phyloP scores from a whole-genome alignment of 345 rosid species.

The Abelmoschus esculentus region DNA sequence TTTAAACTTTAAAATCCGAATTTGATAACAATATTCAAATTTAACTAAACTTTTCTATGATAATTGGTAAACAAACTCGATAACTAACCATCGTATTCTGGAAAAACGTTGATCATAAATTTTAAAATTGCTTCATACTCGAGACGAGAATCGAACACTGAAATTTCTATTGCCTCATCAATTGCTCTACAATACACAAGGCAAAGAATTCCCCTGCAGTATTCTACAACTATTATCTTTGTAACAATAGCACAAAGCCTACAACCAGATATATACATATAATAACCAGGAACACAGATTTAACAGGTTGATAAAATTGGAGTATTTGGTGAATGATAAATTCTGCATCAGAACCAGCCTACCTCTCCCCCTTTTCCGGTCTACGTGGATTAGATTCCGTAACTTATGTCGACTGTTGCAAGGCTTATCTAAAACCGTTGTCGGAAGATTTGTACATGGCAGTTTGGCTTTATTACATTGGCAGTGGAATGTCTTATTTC shows the following conservation, averaged over 20 bases:
- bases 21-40: no score
- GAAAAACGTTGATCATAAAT: no score
- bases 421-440: slow-evolving; percentile 31
- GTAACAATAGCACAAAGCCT: background rate
- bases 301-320: slow-evolving; percentile 8
- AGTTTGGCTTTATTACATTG: slow-evolving; percentile 28
- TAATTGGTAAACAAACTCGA: no score
- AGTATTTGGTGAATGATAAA: background rate
- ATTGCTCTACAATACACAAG: slow-evolving; percentile 32
- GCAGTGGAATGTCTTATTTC: slow-evolving; percentile 33
- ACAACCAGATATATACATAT: slow-evolving; percentile 24
- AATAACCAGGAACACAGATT: slow-evolving; percentile 3
- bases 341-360: slow-evolving; percentile 10
- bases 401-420: slow-evolving; percentile 39
- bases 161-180: slow-evolving; percentile 13
- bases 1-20: no score
- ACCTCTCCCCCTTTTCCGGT: slow-evolving; percentile 28
- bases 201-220: slow-evolving; percentile 40
- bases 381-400: slow-evolving; percentile 27
- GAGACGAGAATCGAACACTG: background rate
- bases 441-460: slow-evolving; percentile 38
- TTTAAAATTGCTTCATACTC: no score
- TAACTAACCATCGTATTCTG: no score
- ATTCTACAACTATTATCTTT: slow-evolving; percentile 12
- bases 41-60: no score